Percentiles rank a stretch among this genome's conserved stretches.
These are phyloP conservation scores for Blattamonas nauphoetae DNA, from an alignment of 78 protist genomes.

Conservation along the genomic window DNA sequence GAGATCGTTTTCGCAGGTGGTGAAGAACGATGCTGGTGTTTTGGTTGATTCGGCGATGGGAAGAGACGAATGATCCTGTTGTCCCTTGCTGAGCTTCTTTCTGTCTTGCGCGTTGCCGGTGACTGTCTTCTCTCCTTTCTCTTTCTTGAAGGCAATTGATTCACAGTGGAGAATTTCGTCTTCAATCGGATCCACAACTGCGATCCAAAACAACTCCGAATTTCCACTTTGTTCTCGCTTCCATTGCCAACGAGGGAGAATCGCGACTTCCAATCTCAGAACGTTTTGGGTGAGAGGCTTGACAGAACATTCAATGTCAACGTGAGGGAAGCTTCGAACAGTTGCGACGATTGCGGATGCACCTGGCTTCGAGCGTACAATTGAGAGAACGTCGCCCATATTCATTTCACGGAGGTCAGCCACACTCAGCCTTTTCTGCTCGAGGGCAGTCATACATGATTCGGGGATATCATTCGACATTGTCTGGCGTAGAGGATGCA, in stretches of 20 bases:
- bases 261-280: constrained; percentile 52
- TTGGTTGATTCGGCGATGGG: neutral
- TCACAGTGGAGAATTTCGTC: neutral
- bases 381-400: constrained; percentile 53
- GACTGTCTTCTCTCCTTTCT: neutral
- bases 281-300: constrained; percentile 87
- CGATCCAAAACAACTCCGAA: neutral
- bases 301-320: constrained; percentile 33
- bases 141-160: neutral
- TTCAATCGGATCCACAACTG: neutral
- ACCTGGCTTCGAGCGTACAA: constrained; percentile 32
- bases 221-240: neutral
- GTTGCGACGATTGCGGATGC: constrained; percentile 33
- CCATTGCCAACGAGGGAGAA: neutral
- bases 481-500: constrained; percentile 34
- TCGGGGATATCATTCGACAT: constrained; percentile 11
- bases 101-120: neutral
- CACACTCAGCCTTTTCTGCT: neutral
- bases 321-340: constrained; percentile 59
- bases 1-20: neutral
- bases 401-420: constrained; percentile 64
- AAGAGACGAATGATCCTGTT: neutral
- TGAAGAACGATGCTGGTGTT: neutral
- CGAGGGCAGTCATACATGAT: neutral
- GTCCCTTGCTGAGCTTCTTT: neutral